Conservation (phyloP, 257 asterid genomes). For the Solanum arcanum region DNA sequence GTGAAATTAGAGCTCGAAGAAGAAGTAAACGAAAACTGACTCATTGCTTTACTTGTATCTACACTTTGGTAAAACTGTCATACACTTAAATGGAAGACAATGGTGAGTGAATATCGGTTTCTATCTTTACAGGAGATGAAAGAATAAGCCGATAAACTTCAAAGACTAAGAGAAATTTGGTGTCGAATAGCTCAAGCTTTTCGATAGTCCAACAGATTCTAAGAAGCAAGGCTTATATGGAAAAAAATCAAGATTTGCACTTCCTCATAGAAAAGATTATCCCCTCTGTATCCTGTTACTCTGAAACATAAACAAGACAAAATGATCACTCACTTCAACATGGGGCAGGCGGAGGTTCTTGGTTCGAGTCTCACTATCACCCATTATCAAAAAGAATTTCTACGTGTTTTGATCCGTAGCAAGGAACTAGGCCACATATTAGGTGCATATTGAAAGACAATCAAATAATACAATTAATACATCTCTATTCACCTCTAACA, state of each 20-base stretch:
- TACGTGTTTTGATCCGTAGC: not conserved
- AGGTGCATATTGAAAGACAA: not conserved
- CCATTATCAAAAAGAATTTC: not conserved
- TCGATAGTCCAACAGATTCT: not conserved
- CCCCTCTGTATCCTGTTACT: not conserved
- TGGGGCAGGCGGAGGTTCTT: not conserved
- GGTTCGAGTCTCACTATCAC: not conserved
- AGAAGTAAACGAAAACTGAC: conserved; percentile 40
- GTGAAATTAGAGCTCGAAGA: conserved; percentile 52
- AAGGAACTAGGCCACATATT: not conserved
- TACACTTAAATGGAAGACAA: not conserved
- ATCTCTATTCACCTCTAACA: not conserved
- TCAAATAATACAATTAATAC: not conserved
- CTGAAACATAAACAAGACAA: not conserved
- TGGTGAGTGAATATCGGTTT: not conserved
- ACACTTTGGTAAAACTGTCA: not conserved
- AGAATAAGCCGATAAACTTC: not conserved
- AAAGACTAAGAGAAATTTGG: not conserved
- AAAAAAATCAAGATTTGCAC: not conserved
- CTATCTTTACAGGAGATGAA: not conserved
- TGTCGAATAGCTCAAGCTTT: not conserved
- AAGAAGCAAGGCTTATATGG: not conserved
- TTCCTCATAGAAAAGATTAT: not conserved
- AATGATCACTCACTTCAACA: not conserved
- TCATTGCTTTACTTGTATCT: conserved; percentile 21